Base-by-base conservation (phyloP, 257 asterid genomes). In the Paraleonurus japonicus region DNA sequence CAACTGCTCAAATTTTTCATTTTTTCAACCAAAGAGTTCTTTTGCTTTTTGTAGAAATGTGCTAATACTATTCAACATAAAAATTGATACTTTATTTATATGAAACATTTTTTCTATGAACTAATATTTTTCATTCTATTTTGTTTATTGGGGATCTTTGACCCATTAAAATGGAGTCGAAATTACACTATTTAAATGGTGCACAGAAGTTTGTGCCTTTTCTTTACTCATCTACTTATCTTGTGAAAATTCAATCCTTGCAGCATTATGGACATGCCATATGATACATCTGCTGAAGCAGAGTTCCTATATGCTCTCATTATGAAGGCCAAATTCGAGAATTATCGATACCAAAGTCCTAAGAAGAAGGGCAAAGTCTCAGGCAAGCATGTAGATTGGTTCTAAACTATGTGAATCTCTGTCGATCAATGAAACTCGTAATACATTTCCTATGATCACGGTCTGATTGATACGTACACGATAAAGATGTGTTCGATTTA, bases 271-370 rank as follows among this genome's bases (percentile, higher is more conserved):
- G 65, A 74, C 86, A 79, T 54, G 81, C 92, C 97, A 16, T 93
- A 86, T 66, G 97, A 90, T 75, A 87, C 95, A 69, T 89, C 98
- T 67, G 91, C 96, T 19, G 97, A 94, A 80, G 92, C 86, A 2
- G 95, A 90, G 74, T 80, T 91, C 78, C 84, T 93, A 0, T 94
- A 86, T 67, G 70, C 94, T 0, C 96, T 94, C 64, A 79, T 94
- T 62, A 79, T 77, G 26, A 90, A 90, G 79, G 98, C 97, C 63
- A 83, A 43, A 55, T 87, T 76, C 45, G 96, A 89, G 89, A 91
- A 94, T 62, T 89, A 86, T 74, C 87, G 96, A 37, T 90, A 81
- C 61, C 83, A 67, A 67, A 81, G 54, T 67, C 96, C 96, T 3
- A 88, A 84, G 82, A 83, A 76, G 76, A 84, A 85, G 16, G 68